Evolutionary conservation across 371 early-diverging fungal genomes (phyloP).

Genomic region (Encephalitozoon intestinalis): DNA sequence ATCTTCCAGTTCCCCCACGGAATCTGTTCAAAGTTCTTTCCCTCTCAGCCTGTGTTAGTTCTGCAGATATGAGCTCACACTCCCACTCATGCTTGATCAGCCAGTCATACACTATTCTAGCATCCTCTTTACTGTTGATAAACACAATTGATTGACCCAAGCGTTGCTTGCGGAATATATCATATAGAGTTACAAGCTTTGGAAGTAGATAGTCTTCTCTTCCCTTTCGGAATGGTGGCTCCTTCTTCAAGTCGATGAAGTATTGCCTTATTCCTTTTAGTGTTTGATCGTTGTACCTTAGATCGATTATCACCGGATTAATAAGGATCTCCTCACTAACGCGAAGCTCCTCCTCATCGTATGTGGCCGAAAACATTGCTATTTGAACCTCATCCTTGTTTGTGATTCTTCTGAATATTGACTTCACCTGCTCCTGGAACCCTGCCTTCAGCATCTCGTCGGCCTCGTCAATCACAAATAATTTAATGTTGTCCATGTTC

Average conservation of each 20-base stretch:
- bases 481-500: conserved; percentile 75
- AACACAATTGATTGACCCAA: conserved; percentile 97
- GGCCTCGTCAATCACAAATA: conserved; percentile 96
- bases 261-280: conserved; percentile 98
- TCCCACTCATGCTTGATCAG: conserved; percentile 82
- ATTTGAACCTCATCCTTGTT: conserved; percentile 80
- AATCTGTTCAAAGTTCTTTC: conserved; percentile 91
- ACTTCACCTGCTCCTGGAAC: conserved; percentile 95
- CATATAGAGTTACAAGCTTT: conserved; percentile 71
- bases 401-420: conserved; percentile 76
- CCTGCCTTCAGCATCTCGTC: conserved; percentile 92
- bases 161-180: conserved; percentile 82
- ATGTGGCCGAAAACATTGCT: conserved; percentile 89
- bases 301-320: conserved; percentile 88
- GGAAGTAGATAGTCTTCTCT: conserved; percentile 68
- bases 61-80: conserved; percentile 93
- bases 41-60: conserved; percentile 89
- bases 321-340: conserved; percentile 86
- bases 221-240: conserved; percentile 67
- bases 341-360: conserved; percentile 88
- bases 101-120: conserved; percentile 83
- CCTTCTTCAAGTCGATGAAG: conserved; percentile 73
- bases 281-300: conserved; percentile 99
- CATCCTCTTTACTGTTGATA: conserved; percentile 92
- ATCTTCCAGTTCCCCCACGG: conserved; percentile 73